These are phyloP conservation scores for Hypoxylon perforatum DNA, from an alignment of 495 filamentous ascomycete species.

Conservation along the genomic window DNA sequence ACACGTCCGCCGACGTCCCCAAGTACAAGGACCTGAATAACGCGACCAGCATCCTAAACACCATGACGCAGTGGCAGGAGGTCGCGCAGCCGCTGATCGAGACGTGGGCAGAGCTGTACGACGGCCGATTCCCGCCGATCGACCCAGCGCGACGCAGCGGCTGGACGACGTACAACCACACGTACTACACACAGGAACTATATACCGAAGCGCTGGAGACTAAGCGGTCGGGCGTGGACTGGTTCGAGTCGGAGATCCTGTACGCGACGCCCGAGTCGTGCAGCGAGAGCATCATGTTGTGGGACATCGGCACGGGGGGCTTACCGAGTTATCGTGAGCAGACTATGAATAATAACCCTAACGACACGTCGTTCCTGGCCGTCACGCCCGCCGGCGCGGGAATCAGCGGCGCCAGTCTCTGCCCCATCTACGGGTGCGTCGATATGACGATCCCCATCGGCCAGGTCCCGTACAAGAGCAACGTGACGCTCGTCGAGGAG, in stretches of 20 bases:
- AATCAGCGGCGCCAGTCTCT: conserved; percentile 45
- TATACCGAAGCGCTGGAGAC: conserved; percentile 43
- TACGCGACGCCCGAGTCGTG: conserved; percentile 51
- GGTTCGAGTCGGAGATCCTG: conserved; percentile 50
- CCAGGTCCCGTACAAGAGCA: conserved; percentile 53
- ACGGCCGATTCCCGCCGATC: conserved; percentile 52
- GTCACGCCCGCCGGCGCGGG: conserved; percentile 42
- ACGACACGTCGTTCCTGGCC: conserved; percentile 48
- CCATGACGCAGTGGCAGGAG: conserved; percentile 34
- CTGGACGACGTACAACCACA: conserved; percentile 41
- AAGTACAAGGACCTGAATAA: conserved; percentile 19
- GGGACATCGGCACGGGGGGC: conserved; percentile 56
- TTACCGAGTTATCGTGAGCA: conserved; percentile 51
- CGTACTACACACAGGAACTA: conserved; percentile 24
- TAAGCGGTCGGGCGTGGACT: conserved; percentile 48
- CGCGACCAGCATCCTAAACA: conserved; percentile 21
- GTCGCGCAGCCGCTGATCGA: conserved; percentile 44
- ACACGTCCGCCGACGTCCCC: conserved; percentile 44
- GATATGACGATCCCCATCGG: conserved; percentile 57
- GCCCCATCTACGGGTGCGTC: conserved; percentile 51
- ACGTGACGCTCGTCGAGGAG: conserved; percentile 51
- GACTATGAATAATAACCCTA: conserved; percentile 42
- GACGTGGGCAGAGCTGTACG: conserved; percentile 43
- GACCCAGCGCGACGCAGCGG: conserved; percentile 45
- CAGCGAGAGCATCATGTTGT: conserved; percentile 52